Evolutionary conservation across 441 rosid species (phyloP), one percentile per base, ranked within the genome.

Genomic region (Eutrema salsugineum): DNA sequence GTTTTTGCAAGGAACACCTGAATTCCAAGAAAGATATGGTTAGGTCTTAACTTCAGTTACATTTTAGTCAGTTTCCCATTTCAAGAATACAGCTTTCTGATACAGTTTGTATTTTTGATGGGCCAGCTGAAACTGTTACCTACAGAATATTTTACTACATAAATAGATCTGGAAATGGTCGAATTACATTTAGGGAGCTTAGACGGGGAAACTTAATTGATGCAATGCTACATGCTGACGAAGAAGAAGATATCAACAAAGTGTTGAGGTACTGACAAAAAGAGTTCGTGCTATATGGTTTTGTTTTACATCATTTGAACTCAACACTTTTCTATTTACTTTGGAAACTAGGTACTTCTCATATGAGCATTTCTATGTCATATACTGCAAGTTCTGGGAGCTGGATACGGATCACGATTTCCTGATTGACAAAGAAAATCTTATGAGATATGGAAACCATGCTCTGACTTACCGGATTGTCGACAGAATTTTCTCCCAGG

Each of bases 11-110:
- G 83, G 85, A 79, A 96, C 98, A 30, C 99, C 99, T 42, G 99
- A 95, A 82, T 95, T 96, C 87, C 99, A 96, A 82, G 97, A 96
- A 80, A 87, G 99, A 96, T 96, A 96, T 81, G 99, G 99, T 93
- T 71, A 5, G 94, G 75, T 64, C 65, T 65, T 3, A 68, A 56
- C 71, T 46, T 58, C 33, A 72, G 4, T 12, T 27, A 38, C 53
- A 38, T 19, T 28, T 48, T 14, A 16, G 20, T 68, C 35, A 8
- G 55, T 50, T 33, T 60, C 17, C 8, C 53, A 4, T 28, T 51
- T 61, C 12, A 17, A 58, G 40, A n/a, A 16, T 71, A 49, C 11
- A 11, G n/a, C 16, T 47, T 65, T 65, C 60, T 73, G 61, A 64
- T 50, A 70, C 38, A 53, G 0, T 12, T 66, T 79, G 46, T 77